Conservation (phyloP, 2,329 filamentous ascomycete genomes). For the Colletotrichum tabaci region DNA sequence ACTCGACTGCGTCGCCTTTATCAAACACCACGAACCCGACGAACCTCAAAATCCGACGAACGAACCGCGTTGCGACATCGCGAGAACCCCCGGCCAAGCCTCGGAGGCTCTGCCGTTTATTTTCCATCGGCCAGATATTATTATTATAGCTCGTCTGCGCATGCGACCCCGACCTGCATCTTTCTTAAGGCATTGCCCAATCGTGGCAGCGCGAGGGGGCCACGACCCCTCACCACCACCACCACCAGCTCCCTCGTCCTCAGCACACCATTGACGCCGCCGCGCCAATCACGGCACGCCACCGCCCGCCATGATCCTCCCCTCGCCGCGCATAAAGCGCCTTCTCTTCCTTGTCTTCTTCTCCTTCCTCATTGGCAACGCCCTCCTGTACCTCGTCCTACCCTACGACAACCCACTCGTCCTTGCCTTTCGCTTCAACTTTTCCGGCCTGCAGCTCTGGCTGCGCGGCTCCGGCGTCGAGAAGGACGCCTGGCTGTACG, state of each 20-base stretch:
- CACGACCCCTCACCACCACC: neutral
- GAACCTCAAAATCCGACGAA: neutral
- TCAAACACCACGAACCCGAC: neutral
- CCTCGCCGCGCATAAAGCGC: conserved; percentile 31
- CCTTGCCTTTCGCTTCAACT: conserved; percentile 42
- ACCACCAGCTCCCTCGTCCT: neutral
- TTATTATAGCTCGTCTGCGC: neutral
- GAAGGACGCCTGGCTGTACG: conserved; percentile 60
- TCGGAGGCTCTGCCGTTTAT: neutral
- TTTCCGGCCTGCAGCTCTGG: conserved; percentile 49
- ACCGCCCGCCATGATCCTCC: conserved; percentile 19
- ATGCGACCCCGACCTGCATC: neutral
- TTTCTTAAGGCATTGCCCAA: neutral
- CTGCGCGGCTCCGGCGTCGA: conserved; percentile 49
- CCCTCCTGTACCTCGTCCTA: conserved; percentile 33
- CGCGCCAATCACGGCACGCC: neutral
- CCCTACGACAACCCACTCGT: conserved; percentile 41
- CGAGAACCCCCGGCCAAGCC: neutral
- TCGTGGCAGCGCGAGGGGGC: neutral
- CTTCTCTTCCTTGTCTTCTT: conserved; percentile 13
- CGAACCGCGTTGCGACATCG: neutral
- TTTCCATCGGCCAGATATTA: too few species aligned
- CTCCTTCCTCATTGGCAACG: conserved; percentile 30
- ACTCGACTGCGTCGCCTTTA: neutral
- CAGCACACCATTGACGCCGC: neutral